Base-by-base conservation (phyloP, 2,329 filamentous ascomycete species). In the Epichloe coenophiala region DNA sequence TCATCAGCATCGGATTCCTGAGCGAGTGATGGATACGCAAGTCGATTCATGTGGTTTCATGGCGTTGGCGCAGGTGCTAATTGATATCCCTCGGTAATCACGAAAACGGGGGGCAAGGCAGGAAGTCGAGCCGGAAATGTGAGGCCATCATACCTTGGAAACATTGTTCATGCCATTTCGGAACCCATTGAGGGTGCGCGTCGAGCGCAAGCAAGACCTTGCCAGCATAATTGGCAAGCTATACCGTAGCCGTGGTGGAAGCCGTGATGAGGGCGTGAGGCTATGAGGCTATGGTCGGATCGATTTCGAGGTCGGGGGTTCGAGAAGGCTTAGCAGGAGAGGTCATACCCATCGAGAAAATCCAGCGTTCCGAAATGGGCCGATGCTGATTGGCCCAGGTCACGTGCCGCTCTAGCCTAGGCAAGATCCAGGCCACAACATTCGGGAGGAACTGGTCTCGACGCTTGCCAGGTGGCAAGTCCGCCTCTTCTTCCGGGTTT, bases 191-290 rank as follows among this genome's bases (percentile, higher is more conserved):
- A 89, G 78, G 67, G 84, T 79, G 81, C 89, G 89, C 81, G 86
- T 80, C 71, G 86, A 83, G 78, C 88, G 88, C 79, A 94, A 75
- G 75, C 82, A 82, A 74, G 89, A 88, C 80, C 89, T 86, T 76
- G 88, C 86, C 80, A 96, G 83, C 91, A 97, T 96, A 69, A 71
- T 85, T 78, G 71, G 70, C 70, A 60, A 65, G 61, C 61, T 67
- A 60, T 61, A 68, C 60, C 61, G 64, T 62, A 63, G 59, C 64
- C 64, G 65, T 61, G 63, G 56, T 58, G 60, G 58, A 56, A 17
- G 59, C 63, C 64, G 64, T 63, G 59, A 63, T 67, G 60, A 63
- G 58, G 59, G 53, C 58, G 57, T 17, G 17, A 17, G 17, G 17
- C 17, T 17, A 17, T 60, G 61, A 60, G 23, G 23, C 64, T 61